Base-by-base conservation (phyloP, 495 filamentous ascomycete genomes). In the Astrothelium subdiscretum region DNA sequence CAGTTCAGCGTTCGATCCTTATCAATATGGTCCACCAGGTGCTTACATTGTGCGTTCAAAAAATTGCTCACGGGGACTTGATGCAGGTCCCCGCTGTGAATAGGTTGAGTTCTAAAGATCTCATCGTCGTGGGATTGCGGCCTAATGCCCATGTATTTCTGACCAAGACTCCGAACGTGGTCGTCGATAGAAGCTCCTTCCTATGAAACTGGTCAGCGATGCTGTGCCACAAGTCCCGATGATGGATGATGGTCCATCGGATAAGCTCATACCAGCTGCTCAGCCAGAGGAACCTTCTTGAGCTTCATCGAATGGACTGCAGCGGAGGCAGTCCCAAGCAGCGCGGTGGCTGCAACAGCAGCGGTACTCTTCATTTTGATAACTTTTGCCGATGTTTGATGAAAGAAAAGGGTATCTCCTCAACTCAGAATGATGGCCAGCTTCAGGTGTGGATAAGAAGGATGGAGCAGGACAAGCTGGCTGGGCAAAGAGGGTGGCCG, bases 31-130 rank as follows among this genome's bases (percentile, higher is more conserved):
- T 3, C 3, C n/a, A 29, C 10, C 44, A 63, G 75, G 57, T 31
- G 67, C 89, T 68, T 86, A 96, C 92, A 99, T 76, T 99, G 95
- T 61, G 95, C 95, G 70, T 99, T 99, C 77, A 99, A 78, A 79
- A 97, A 99, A 81, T 99, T 99, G 72, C 85, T 88, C 65, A 99
- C 86, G 58, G 94, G 87, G 20, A 99, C 88, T 35, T 86, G 83
- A 69, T 98, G 92, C 62, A 88, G 82, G 72, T 89, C 75, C 27
- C 84, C 78, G 59, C 84, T 83, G 60, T 90, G 87, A 20, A 58
- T 51, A 27, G 59, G 57, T 12, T 64, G 27, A 22, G 27, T 40
- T 68, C 85, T 83, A 81, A 96, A 95, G 71, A 92, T 80, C 68
- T 85, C 86, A 58, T 91, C 80, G 65, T 80, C 70, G 68, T 92